Evolutionary conservation across 2,329 filamentous ascomycete species (phyloP), one percentile per base, ranked within the genome.

Genomic region (Fusarium sublunatum): DNA sequence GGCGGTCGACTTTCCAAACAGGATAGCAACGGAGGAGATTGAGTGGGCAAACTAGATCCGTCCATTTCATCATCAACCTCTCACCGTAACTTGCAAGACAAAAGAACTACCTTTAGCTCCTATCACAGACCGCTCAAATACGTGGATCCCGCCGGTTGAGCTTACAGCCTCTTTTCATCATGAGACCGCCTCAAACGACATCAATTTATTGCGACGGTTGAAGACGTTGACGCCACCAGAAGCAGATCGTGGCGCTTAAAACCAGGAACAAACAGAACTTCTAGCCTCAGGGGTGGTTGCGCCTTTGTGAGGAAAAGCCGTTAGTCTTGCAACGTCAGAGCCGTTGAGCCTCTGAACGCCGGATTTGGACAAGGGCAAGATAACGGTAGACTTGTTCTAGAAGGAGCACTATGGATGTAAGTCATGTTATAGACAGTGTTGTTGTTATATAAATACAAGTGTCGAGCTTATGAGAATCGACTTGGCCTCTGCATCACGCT

Each of bases 191-290:
- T 26, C 13, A 28, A 29, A 15, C 11, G 10, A n/a, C 6, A 5
- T 39, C 35, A n/a, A n/a, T 25, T 40, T 43, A 25, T 19, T 45
- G 15, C 29, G 53, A 63, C 44, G 42, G 57, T 47, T 65, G 15
- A 41, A 35, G 52, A 24, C 19, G 29, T 36, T 65, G 28, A 62
- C 61, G 61, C 61, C 61, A 65, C 63, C 12, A 55, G 32, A 19
- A 19, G 26, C 11, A 48, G 51, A 65, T 63, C 46, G 57, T 65
- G 61, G 61, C 61, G 61, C 54, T 45, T 58, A 42, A 38, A 38
- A 39, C 47, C 43, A 43, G 62, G 26, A 34, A 22, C 45, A 26
- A 59, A 41, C 11, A 59, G 42, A 49, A 31, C n/a, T 61, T 50
- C 48, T 63, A 50, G 61, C 19, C 51, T 51, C 61, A 65, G 61